phyloP scores from a whole-genome alignment of 805 yeast genomes.

The Starmerella asiatica region DNA sequence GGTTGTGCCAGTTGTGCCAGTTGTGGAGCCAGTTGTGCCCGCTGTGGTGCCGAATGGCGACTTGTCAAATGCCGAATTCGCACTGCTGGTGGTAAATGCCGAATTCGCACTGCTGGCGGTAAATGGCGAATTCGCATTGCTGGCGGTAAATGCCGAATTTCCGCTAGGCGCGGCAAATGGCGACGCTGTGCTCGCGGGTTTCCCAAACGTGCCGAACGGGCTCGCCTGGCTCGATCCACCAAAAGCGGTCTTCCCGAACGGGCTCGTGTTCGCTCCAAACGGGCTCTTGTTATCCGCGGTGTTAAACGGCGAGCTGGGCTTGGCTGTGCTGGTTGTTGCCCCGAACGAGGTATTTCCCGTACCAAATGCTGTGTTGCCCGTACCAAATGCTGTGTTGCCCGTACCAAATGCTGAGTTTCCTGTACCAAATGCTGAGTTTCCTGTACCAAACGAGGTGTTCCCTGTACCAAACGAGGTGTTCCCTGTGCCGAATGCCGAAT shows the following conservation, averaged over 20 bases:
- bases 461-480: slow-evolving; percentile 17
- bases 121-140: too few relatives aligned
- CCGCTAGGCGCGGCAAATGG: not conserved
- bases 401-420: slow-evolving; percentile 15
- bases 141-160: not conserved
- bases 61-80: too few relatives aligned
- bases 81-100: too few relatives aligned
- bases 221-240: slow-evolving; percentile 16
- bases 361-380: slow-evolving; percentile 18
- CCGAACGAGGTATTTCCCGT: slow-evolving; percentile 23
- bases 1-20: too few relatives aligned
- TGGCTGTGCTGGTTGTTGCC: too few relatives aligned
- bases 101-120: too few relatives aligned
- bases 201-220: slow-evolving; percentile 10
- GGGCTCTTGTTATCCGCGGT: slow-evolving; percentile 14
- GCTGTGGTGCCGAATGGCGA: too few relatives aligned
- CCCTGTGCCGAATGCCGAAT: slow-evolving; percentile 10
- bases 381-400: slow-evolving; percentile 9
- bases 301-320: too few relatives aligned
- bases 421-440: slow-evolving; percentile 13
- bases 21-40: too few relatives aligned
- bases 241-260: slow-evolving; percentile 12
- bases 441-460: slow-evolving; percentile 13
- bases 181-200: not conserved
- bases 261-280: slow-evolving; percentile 9